Conservation (phyloP, 164 flowering plant species). For the Berberis thunbergii region DNA sequence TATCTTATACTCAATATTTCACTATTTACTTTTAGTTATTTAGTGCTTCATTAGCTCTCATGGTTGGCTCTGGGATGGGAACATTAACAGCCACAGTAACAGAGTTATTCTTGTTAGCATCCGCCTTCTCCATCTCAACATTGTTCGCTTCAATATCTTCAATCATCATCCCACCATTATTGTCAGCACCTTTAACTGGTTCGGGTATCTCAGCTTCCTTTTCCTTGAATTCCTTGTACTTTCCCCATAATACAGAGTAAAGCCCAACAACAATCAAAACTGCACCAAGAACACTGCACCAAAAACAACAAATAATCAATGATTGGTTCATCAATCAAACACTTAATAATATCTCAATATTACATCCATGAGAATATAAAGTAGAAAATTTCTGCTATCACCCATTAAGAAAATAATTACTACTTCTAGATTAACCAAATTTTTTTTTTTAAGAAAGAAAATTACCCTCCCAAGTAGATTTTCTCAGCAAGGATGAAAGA, state of each 20-base stretch:
- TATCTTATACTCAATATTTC: too few relatives aligned
- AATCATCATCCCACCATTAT: constrained; percentile 12
- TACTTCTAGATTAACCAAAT: too few relatives aligned
- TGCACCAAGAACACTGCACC: constrained; percentile 67
- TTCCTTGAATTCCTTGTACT: constrained; percentile 65
- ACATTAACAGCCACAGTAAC: neutral
- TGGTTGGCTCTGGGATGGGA: constrained; percentile 21
- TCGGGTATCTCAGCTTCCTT: constrained; percentile 38
- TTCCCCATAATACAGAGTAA: constrained; percentile 87
- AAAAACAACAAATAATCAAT: constrained; percentile 1
- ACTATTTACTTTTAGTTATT: constrained; percentile 2
- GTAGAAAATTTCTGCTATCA: too few relatives aligned
- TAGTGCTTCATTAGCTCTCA: constrained; percentile 25
- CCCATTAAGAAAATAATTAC: too few relatives aligned
- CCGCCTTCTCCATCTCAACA: constrained; percentile 27
- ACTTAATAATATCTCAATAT: neutral
- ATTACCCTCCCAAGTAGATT: constrained; percentile 91
- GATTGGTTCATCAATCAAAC: neutral
- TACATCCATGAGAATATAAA: too few relatives aligned
- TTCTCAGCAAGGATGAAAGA: constrained; percentile 81
- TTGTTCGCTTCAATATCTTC: constrained; percentile 31
- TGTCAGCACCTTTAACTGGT: constrained; percentile 27
- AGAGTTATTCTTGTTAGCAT: constrained; percentile 19
- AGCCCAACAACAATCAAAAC: constrained; percentile 63
- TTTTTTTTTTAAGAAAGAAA: too few relatives aligned